Evolutionary conservation across 169 alveolate species (phyloP), one percentile per base, ranked within the genome.

Genomic region (Plasmodium gallinaceum): DNA sequence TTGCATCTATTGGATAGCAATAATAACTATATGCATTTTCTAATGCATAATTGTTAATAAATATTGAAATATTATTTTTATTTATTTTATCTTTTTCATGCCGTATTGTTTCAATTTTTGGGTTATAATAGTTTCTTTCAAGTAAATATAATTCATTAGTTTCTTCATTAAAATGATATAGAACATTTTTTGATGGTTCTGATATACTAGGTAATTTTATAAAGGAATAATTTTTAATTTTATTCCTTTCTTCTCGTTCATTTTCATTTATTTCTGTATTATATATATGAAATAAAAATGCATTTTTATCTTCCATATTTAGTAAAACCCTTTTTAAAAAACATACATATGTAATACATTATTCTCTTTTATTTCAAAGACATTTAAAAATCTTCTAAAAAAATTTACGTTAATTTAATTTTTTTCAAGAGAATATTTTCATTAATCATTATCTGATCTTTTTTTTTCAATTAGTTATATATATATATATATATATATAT

Each of bases 1-100:
- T 8, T 37, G 71, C 83, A 83, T 83, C 91, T n/a, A 83, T 42
- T 45, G 91, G 91, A 57, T 69, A 83, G 16, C 91, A 83, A n/a
- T 26, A 66, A 83, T 46, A 83, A 32, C 91, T 48, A 24, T 64
- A 69, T 2, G 66, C 86, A 57, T 83, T 83, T 32, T 83, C 74
- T 72, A 83, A 60, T 52, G 85, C 43, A 46, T 83, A 83, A 45
- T 83, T 83, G 57, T 83, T 83, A 22, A 83, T 46, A 83, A 83
- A 83, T 57, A 83, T 54, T n/a, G 91, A 83, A 12, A 83, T 65
- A 69, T 54, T 57, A 57, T 68, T 83, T 69, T 83, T 83, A 61
- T 83, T 83, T 68, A 83, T 83, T 83, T 83, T 83, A 4, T 83
- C 91, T 37, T 42, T 54, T 26, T 83, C 91, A 69, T 83, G 32